Evolutionary conservation across 352 stramenopile species (phyloP).

Genomic region (Phytophthora pini): DNA sequence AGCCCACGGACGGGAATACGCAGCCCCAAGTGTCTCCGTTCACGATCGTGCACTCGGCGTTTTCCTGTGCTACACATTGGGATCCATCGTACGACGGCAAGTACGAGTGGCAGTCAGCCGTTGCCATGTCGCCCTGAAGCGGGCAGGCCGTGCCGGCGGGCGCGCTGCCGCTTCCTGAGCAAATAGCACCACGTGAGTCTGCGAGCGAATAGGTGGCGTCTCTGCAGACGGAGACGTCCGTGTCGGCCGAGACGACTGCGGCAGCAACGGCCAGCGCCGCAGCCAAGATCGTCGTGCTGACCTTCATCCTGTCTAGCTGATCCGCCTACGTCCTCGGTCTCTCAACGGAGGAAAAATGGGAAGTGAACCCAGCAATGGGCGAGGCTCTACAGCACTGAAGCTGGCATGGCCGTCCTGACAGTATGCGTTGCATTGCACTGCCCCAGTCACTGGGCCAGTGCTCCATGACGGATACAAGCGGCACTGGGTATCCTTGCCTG

Average conservation of each 20-base stretch:
- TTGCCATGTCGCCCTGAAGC: constrained; percentile 47
- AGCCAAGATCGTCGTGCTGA: constrained; percentile 22
- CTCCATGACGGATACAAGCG: constrained; percentile 28
- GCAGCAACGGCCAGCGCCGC: constrained; percentile 27
- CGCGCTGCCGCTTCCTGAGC: constrained; percentile 46
- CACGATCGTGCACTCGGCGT: constrained; percentile 51
- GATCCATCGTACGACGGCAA: constrained; percentile 50
- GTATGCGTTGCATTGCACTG: background rate
- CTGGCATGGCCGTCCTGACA: background rate
- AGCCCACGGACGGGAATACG: constrained; percentile 41
- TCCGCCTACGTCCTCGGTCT: constrained; percentile 7
- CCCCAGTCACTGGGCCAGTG: background rate
- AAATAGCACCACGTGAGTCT: constrained; percentile 47
- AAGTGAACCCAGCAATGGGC: constrained; percentile 3
- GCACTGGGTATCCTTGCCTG: constrained; percentile 17
- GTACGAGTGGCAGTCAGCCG: constrained; percentile 50
- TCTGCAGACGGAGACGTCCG: constrained; percentile 47
- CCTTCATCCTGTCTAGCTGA: constrained; percentile 23
- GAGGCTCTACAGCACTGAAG: too few relatives aligned
- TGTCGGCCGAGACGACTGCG: constrained; percentile 29
- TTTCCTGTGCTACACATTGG: constrained; percentile 43
- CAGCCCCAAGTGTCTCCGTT: constrained; percentile 46
- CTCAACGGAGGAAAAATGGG: constrained; percentile 25
- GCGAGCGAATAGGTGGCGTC: constrained; percentile 56
- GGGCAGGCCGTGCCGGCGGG: constrained; percentile 56